A percentile compares a stretch with the other conserved stretches of the same genome.
Conservation (phyloP, 225 moss, liverwort and hornwort genomes). For the Marchantia polymorpha region DNA sequence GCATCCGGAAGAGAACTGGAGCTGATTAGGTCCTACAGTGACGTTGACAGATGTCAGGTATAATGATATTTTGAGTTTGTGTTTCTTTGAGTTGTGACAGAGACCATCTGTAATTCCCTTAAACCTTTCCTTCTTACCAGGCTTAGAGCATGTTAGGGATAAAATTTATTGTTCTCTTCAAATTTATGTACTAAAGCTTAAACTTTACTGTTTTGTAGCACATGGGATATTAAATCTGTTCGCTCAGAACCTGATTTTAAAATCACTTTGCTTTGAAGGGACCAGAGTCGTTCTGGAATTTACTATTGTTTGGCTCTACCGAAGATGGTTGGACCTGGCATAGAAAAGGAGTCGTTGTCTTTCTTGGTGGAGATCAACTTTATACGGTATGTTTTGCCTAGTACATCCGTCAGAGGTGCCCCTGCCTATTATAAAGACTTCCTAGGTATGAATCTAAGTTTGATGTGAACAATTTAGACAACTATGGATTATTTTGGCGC, state of each 20-base stretch:
- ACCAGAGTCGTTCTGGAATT: slow-evolving; percentile 64
- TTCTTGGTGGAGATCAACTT: slow-evolving; percentile 76
- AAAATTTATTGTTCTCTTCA: too few species aligned
- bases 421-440: not conserved
- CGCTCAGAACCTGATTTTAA: not conserved
- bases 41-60: slow-evolving; percentile 65
- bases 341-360: slow-evolving; percentile 67
- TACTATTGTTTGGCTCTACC: slow-evolving; percentile 58
- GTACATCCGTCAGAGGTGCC: not conserved
- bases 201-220: too few species aligned
- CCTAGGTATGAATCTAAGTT: not conserved
- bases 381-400: slow-evolving; percentile 48
- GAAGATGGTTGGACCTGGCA: slow-evolving; percentile 67
- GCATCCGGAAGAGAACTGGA: slow-evolving; percentile 79
- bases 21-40: slow-evolving; percentile 54
- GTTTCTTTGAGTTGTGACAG: not conserved
- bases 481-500: not conserved
- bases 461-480: not conserved
- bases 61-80: not conserved
- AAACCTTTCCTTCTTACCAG: too few species aligned
- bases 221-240: too few species aligned
- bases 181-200: too few species aligned
- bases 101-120: too few species aligned
- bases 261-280: slow-evolving; percentile 35
- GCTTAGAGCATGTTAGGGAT: too few species aligned